phyloP scores from a whole-genome alignment of 2,329 filamentous ascomycete genomes.

The Colletotrichum tabaci region DNA sequence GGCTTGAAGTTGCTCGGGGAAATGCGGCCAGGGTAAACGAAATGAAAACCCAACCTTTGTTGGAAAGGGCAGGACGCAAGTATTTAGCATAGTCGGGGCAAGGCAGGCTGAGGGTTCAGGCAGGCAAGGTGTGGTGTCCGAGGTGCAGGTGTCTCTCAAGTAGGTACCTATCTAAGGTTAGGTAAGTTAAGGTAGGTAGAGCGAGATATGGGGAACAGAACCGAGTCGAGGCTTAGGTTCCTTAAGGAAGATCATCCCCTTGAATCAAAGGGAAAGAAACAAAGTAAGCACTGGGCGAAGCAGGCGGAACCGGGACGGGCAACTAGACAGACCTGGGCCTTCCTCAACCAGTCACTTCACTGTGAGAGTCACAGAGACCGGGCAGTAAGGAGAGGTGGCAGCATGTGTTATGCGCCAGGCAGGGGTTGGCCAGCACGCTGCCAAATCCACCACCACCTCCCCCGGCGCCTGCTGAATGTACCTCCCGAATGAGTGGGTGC shows the following conservation, averaged over 20 bases:
- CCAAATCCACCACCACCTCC: not conserved
- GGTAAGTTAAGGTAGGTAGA: too few relatives aligned
- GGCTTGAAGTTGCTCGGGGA: slow-evolving; percentile 11
- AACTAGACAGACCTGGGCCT: not conserved
- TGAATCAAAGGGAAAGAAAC: not conserved
- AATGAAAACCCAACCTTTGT: not conserved
- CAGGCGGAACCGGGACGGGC: not conserved
- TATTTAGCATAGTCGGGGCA: slow-evolving; percentile 28
- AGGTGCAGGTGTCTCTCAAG: not conserved
- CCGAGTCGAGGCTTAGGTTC: not conserved
- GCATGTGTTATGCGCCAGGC: slow-evolving; percentile 22
- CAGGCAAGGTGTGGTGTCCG: slow-evolving; percentile 10
- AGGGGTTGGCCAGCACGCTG: slow-evolving; percentile 4
- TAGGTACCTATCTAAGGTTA: not conserved
- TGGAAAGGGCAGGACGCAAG: slow-evolving; percentile 13
- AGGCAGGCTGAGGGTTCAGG: slow-evolving; percentile 6
- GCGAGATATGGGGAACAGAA: too few relatives aligned
- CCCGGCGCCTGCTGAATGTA: not conserved
- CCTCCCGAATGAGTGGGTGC: not conserved
- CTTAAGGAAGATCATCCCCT: not conserved
- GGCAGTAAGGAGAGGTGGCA: not conserved
- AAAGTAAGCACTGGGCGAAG: not conserved
- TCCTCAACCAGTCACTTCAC: too few relatives aligned
- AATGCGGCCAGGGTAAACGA: slow-evolving; percentile 10
- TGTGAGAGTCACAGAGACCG: not conserved